Conservation (phyloP, 495 filamentous ascomycete species). For the Annulohypoxylon stygium region DNA sequence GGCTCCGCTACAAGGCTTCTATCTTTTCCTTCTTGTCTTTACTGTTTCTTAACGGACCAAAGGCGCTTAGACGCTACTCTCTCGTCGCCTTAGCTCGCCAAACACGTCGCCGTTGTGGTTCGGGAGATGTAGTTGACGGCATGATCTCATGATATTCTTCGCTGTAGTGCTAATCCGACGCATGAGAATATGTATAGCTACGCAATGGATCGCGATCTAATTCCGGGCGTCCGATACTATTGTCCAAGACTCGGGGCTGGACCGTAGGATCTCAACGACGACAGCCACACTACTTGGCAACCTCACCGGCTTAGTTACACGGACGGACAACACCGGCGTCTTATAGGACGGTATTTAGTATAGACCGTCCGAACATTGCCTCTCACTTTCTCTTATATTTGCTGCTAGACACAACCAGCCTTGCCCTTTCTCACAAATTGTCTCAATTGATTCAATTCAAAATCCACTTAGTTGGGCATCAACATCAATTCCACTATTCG, state of each 20-base stretch:
- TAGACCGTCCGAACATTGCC: conserved; percentile 10
- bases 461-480: conserved; percentile 15
- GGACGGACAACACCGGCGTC: conserved; percentile 24
- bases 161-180: conserved; percentile 1
- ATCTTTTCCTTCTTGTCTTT: not conserved
- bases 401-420: not conserved
- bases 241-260: conserved; percentile 31
- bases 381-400: not conserved
- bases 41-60: conserved; percentile 37
- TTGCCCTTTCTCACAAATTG: not conserved
- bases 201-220: conserved; percentile 36
- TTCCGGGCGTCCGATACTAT: conserved; percentile 32
- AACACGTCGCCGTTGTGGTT: conserved; percentile 31
- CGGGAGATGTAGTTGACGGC: conserved; percentile 33
- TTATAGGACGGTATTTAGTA: conserved; percentile 4
- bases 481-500: conserved; percentile 8
- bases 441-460: conserved; percentile 5
- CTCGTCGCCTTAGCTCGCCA: conserved; percentile 23
- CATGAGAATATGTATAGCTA: not conserved
- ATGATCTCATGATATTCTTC: conserved; percentile 24
- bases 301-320: conserved; percentile 14
- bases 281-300: conserved; percentile 21
- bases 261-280: conserved; percentile 19
- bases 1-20: conserved; percentile 30
- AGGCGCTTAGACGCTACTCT: conserved; percentile 19